Evolutionary conservation across 371 early-diverging fungal species (phyloP).

Genomic region (Thermomucor indicae-seudaticae): DNA sequence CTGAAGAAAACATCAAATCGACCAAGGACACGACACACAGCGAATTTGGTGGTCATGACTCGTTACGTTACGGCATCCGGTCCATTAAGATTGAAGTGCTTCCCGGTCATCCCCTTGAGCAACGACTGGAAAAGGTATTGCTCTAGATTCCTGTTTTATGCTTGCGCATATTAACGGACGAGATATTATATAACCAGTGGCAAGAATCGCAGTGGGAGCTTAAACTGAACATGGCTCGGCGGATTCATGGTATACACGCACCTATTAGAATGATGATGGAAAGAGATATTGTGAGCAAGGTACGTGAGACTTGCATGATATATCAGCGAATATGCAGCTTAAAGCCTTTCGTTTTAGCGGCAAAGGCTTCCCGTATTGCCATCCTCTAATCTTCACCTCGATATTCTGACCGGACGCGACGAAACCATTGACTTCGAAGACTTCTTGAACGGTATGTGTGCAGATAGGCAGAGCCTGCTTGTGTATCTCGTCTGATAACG

Average conservation of each 20-base stretch:
- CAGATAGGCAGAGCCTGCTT: too few species aligned
- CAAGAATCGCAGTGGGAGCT: slow-evolving; percentile 77
- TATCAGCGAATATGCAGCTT: background rate
- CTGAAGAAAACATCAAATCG: slow-evolving; percentile 38
- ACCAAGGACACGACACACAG: slow-evolving; percentile 56
- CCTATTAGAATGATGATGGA: slow-evolving; percentile 93
- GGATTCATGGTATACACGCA: slow-evolving; percentile 81
- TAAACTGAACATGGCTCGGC: slow-evolving; percentile 75
- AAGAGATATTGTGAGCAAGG: slow-evolving; percentile 65
- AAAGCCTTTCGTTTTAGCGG: too few species aligned
- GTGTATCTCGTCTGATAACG: too few species aligned
- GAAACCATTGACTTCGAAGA: slow-evolving; percentile 89
- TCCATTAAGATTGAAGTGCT: slow-evolving; percentile 68
- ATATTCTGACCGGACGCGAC: slow-evolving; percentile 86
- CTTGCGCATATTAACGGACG: background rate
- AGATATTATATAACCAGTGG: slow-evolving; percentile 54
- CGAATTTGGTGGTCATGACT: slow-evolving; percentile 79
- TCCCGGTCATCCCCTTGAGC: slow-evolving; percentile 78
- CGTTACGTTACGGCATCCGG: slow-evolving; percentile 77
- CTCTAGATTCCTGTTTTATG: background rate
- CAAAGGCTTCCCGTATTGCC: slow-evolving; percentile 64
- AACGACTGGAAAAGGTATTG: slow-evolving; percentile 61
- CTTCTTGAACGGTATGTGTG: slow-evolving; percentile 68
- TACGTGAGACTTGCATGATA: slow-evolving; percentile 19
- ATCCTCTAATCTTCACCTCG: slow-evolving; percentile 73